Percentiles rank a stretch among this genome's conserved stretches.
Conservation (phyloP, 768 basidiomycete species). For the Coprinopsis strossmayeri region DNA sequence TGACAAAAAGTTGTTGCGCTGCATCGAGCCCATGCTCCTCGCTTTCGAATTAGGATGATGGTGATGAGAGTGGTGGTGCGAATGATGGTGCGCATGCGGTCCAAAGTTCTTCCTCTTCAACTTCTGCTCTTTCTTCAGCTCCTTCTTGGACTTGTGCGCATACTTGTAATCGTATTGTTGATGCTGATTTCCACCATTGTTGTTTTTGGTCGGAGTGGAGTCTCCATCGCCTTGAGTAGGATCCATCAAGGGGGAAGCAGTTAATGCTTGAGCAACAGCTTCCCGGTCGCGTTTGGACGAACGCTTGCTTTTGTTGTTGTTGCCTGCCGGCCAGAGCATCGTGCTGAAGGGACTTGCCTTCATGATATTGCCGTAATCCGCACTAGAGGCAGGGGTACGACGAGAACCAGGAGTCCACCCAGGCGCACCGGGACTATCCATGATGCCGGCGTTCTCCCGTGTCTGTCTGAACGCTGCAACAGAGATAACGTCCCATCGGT, state of each 20-base stretch:
- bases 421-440: conserved; percentile 14
- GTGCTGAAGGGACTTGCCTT: conserved; percentile 50
- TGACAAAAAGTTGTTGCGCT: conserved; percentile 33
- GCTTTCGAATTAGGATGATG: conserved; percentile 62
- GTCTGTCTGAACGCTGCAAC: conserved; percentile 69
- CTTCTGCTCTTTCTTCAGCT: conserved; percentile 62
- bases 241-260: conserved; percentile 46
- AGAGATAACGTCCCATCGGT: conserved; percentile 70
- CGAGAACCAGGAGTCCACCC: conserved; percentile 32
- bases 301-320: conserved; percentile 14
- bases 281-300: conserved; percentile 23
- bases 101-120: conserved; percentile 54
- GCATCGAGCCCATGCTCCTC: conserved; percentile 47
- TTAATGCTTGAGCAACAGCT: conserved; percentile 26
- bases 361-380: conserved; percentile 43
- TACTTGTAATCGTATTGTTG: conserved; percentile 31
- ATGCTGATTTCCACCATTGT: conserved; percentile 11
- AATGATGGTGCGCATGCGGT: conserved; percentile 24
- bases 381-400: conserved; percentile 23
- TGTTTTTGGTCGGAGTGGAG: conserved; percentile 42
- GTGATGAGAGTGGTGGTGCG: conserved; percentile 22
- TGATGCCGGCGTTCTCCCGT: conserved; percentile 26
- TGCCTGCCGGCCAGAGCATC: conserved; percentile 46
- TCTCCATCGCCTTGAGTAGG: conserved; percentile 48
- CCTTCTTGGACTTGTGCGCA: conserved; percentile 52